A percentile compares a stretch with the other conserved stretches of the same genome.
Conservation (phyloP, 352 stramenopile genomes). For the Pelagophyceae sp. region DNA sequence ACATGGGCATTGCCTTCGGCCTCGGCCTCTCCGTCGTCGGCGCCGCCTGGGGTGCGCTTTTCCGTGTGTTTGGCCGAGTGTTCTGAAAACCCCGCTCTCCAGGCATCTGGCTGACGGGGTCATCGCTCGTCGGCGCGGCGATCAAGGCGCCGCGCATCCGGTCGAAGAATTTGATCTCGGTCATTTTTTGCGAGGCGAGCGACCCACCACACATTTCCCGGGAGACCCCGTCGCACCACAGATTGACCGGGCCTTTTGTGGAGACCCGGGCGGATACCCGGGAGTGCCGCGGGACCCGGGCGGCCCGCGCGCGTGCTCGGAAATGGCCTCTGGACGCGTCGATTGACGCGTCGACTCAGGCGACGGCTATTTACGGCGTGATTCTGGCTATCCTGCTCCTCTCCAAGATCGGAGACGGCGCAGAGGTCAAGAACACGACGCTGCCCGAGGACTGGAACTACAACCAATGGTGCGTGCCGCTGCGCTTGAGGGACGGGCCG, state of each 20-base stretch:
- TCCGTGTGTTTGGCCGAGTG: conserved; percentile 24
- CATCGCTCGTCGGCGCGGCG: conserved; percentile 88
- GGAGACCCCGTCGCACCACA: no score
- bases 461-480: conserved; percentile 16
- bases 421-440: conserved; percentile 30
- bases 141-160: conserved; percentile 96
- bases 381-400: conserved; percentile 99
- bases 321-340: no score
- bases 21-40: conserved; percentile 92
- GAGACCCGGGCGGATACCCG: no score
- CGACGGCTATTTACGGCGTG: conserved; percentile 96
- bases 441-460: conserved; percentile 52
- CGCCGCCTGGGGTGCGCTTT: conserved; percentile 63
- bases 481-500: no score
- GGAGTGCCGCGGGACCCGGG: no score
- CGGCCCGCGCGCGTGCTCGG: no score
- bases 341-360: no score
- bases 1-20: conserved; percentile 91
- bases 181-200: conserved; percentile 99
- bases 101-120: conserved; percentile 73
- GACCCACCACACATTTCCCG: no score
- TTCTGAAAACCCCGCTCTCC: conserved; percentile 27
- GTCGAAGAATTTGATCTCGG: conserved; percentile 98
- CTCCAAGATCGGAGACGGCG: conserved; percentile 78
- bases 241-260: no score